Base-by-base conservation (phyloP, 768 basidiomycete genomes). In the Gelatoporia subvermispora region DNA sequence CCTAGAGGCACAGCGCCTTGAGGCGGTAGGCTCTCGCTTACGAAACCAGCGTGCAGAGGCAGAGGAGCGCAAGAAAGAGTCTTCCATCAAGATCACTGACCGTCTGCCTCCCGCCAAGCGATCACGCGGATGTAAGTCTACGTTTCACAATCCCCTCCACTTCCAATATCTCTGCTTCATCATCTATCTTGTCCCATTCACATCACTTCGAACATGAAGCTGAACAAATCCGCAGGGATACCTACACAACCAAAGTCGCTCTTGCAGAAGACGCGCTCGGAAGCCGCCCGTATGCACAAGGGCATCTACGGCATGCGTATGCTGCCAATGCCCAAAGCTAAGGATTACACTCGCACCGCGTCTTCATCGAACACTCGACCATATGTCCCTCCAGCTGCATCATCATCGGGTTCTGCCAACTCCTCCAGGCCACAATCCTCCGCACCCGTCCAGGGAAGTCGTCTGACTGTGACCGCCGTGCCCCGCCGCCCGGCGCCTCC, bases 11-110 rank as follows among this genome's bases (percentile, higher is more conserved):
- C 69, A 73, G 59, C 77, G 84, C 37, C 65, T 90, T 22, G 82
- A 88, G 62, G 78, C 80, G 61, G 70, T 78, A 10, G 77, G 78
- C 24, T 72, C 71, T 37, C 82, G 75, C 54, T 71, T 91, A 54
- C 81, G 85, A 16, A 77, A 66, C 40, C 79, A 84, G 58, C 80
- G 86, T 17, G 72, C 78, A 59, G 81, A 84, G 62, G 84, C 77
- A 10, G 85, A 83, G 34, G 81, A 84, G 60, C 82, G 81, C 53
- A 89, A 85, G 71, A 87, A 76, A 64, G 85, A 85, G 65, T 75
- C 81, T 50, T 82, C 85, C 65, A 77, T 92, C 50, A 89, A 88
- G 63, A 58, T 82, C 45, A 90, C 85, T 16, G 85, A 87, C 64
- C 76, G 70, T 53, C 55, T 85, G 13, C 86, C 85, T 22, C 82